Conservation (phyloP, 2,329 filamentous ascomycete genomes). For the Fusarium nanum region DNA sequence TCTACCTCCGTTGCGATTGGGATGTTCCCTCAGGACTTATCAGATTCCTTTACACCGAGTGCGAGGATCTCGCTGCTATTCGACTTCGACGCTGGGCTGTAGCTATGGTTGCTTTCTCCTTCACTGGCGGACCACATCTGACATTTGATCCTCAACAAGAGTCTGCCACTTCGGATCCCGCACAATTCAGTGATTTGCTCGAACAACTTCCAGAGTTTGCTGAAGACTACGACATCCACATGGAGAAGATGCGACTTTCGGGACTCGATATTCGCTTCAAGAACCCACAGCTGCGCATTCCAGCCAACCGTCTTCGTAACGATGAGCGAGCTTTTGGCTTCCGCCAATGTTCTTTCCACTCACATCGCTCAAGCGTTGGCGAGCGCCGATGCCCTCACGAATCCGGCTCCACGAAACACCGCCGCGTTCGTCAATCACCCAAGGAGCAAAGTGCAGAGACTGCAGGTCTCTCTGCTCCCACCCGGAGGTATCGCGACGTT, state of each 20-base stretch:
- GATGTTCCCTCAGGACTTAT: conserved; percentile 65
- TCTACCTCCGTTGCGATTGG: conserved; percentile 70
- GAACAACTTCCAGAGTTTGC: conserved; percentile 59
- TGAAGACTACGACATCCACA: conserved; percentile 64
- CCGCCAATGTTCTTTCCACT: conserved; percentile 70
- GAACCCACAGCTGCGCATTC: conserved; percentile 70
- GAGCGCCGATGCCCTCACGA: conserved; percentile 65
- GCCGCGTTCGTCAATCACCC: conserved; percentile 11
- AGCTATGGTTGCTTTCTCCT: conserved; percentile 69
- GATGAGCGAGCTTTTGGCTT: conserved; percentile 71
- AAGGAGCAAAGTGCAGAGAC: conserved; percentile 31
- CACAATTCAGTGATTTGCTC: conserved; percentile 58
- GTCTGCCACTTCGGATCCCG: conserved; percentile 46
- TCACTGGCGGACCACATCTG: conserved; percentile 53
- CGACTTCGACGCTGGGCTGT: conserved; percentile 69
- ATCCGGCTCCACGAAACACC: conserved; percentile 30
- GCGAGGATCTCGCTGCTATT: conserved; percentile 61
- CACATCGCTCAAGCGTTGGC: conserved; percentile 65
- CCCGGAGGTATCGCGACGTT: conserved; percentile 36
- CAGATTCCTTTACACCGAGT: conserved; percentile 65
- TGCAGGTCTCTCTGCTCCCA: conserved; percentile 39
- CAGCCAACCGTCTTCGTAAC: conserved; percentile 65
- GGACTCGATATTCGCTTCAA: conserved; percentile 66
- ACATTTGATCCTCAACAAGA: conserved; percentile 48
- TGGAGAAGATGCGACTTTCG: conserved; percentile 63